phyloP scores from a whole-genome alignment of 2,329 filamentous ascomycete genomes.

The Fusarium pseudocircinatum region DNA sequence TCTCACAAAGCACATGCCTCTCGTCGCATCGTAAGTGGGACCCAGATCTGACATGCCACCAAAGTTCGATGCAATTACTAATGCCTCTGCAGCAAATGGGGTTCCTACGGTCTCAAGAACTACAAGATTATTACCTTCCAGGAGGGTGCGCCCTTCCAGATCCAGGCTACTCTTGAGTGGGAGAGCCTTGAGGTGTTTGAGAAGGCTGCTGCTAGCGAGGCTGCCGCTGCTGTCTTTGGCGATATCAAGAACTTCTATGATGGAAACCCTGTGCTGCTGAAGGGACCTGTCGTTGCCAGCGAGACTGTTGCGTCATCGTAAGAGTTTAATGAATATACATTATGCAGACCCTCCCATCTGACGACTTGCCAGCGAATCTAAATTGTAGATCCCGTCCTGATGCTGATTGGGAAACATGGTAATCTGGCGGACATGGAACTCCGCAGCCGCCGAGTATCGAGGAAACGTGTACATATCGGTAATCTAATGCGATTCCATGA shows the following conservation, averaged over 20 bases:
- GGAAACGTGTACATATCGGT: not conserved
- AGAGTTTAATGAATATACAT: not conserved
- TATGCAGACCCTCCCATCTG: not conserved
- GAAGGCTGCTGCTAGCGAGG: constrained; percentile 14
- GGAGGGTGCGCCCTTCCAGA: constrained; percentile 31
- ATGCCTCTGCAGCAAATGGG: constrained; percentile 27
- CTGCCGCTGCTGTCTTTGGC: constrained; percentile 22
- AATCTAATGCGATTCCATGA: not conserved
- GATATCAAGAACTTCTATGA: constrained; percentile 39
- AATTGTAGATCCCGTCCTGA: not conserved
- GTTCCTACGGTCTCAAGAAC: constrained; percentile 25
- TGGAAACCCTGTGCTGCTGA: constrained; percentile 31
- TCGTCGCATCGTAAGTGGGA: constrained; percentile 33
- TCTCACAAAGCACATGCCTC: constrained; percentile 41
- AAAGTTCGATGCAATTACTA: not conserved
- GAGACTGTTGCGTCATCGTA: constrained; percentile 9
- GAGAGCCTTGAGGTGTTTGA: constrained; percentile 32
- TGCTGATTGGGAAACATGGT: too few relatives aligned
- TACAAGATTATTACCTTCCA: constrained; percentile 37
- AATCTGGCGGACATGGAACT: not conserved
- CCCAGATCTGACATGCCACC: not conserved
- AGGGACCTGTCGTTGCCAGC: constrained; percentile 28
- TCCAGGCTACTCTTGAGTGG: constrained; percentile 40
- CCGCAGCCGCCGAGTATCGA: not conserved
- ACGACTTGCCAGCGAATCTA: not conserved